Conservation (phyloP, 2,329 filamentous ascomycete species). For the Sclerotinia trifoliorum region DNA sequence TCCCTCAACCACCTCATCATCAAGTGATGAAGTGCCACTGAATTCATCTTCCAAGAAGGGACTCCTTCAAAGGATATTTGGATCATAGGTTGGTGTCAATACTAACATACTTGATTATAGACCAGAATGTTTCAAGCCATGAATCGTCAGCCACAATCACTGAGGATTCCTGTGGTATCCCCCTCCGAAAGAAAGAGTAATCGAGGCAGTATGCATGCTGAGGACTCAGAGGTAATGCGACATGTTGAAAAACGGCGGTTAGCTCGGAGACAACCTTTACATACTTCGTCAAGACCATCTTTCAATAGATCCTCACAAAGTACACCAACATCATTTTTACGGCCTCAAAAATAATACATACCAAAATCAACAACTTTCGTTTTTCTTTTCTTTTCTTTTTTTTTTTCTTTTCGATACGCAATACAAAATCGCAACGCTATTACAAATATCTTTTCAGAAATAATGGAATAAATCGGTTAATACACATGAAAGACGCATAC, state of each 20-base stretch:
- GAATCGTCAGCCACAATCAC: constrained; percentile 13
- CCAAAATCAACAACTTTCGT: neutral
- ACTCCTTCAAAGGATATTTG: neutral
- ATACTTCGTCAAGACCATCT: neutral
- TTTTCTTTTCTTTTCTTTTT: neutral
- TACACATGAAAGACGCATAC: neutral
- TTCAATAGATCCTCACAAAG: neutral
- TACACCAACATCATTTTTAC: neutral
- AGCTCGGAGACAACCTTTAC: neutral
- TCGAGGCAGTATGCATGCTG: neutral
- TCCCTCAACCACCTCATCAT: constrained; percentile 1
- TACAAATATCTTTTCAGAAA: neutral
- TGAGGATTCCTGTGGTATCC: constrained; percentile 12
- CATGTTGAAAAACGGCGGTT: neutral
- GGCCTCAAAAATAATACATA: neutral
- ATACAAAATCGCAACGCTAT: neutral
- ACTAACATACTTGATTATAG: constrained; percentile 22
- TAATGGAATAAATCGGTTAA: neutral
- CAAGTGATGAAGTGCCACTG: constrained; percentile 16
- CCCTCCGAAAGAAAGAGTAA: neutral
- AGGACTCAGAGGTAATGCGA: neutral
- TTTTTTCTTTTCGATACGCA: neutral
- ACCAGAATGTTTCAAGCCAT: constrained; percentile 15
- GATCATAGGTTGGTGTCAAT: neutral
- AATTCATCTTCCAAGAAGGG: neutral